A percentile compares a stretch with the other conserved stretches of the same genome.
phyloP scores from a whole-genome alignment of 768 basidiomycete genomes.

The Naganishia onofrii region DNA sequence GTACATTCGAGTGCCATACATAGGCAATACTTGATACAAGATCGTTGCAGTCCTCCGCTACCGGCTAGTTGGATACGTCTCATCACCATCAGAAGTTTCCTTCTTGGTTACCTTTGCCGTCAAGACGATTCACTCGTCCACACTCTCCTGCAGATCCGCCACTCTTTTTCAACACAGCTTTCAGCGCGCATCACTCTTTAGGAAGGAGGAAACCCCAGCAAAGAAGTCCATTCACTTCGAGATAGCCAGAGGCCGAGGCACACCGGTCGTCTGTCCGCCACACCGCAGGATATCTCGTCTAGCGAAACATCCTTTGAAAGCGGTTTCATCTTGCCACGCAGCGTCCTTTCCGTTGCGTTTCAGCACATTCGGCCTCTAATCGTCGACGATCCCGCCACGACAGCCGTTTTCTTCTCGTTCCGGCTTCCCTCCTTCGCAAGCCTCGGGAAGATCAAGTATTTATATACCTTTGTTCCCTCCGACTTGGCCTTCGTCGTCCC shows the following conservation, averaged over 20 bases:
- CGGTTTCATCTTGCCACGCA: background rate
- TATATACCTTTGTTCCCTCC: background rate
- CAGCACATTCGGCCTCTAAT: background rate
- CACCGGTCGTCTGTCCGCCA: too few species aligned
- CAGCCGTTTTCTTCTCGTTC: background rate
- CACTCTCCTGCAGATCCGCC: background rate
- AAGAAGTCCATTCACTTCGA: background rate
- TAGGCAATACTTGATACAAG: background rate
- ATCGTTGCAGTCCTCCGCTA: background rate
- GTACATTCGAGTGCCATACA: background rate
- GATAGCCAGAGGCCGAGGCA: too few species aligned
- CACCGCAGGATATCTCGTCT: background rate
- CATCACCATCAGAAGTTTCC: background rate
- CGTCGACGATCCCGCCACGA: background rate
- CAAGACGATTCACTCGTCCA: background rate
- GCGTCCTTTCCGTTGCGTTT: background rate
- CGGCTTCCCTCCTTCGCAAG: background rate
- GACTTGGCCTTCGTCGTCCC: background rate
- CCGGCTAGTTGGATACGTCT: background rate
- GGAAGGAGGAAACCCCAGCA: background rate
- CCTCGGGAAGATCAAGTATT: background rate
- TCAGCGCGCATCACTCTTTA: background rate
- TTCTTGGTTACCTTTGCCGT: background rate
- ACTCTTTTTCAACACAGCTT: background rate
- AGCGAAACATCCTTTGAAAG: constrained; percentile 7